A percentile compares a stretch with the other conserved stretches of the same genome.
These are phyloP conservation scores for Leptographium lundbergii DNA, from an alignment of 2,329 filamentous ascomycete species.

Conservation along the genomic window DNA sequence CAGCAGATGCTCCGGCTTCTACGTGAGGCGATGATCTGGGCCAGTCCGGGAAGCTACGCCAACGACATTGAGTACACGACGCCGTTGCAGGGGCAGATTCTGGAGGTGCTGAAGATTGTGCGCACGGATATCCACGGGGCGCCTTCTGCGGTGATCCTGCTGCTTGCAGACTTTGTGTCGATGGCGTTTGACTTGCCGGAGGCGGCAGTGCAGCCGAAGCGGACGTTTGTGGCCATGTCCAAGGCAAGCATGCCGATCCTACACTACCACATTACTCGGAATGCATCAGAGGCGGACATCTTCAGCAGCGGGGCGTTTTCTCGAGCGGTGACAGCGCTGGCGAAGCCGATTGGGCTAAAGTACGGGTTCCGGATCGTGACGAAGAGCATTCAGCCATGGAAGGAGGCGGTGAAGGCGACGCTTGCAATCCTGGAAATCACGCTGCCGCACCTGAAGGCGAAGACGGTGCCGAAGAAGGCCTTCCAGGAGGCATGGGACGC, in stretches of 20 bases:
- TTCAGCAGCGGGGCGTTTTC: slow-evolving; percentile 56
- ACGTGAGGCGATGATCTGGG: slow-evolving; percentile 56
- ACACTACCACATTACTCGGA: slow-evolving; percentile 43
- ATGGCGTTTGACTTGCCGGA: slow-evolving; percentile 47
- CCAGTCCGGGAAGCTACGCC: slow-evolving; percentile 54
- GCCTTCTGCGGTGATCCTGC: slow-evolving; percentile 53
- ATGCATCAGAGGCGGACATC: slow-evolving; percentile 51
- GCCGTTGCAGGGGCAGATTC: slow-evolving; percentile 55
- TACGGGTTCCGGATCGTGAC: slow-evolving; percentile 65
- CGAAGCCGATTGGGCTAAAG: slow-evolving; percentile 61
- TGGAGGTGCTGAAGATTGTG: slow-evolving; percentile 56
- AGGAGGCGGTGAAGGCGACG: slow-evolving; percentile 58
- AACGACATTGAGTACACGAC: slow-evolving; percentile 64
- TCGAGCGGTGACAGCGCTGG: slow-evolving; percentile 52
- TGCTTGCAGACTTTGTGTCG: slow-evolving; percentile 57
- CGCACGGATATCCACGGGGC: slow-evolving; percentile 52
- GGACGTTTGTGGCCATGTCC: slow-evolving; percentile 82
- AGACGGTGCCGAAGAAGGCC: slow-evolving; percentile 30
- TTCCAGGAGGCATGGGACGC: slow-evolving; percentile 55
- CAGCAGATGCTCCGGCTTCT: slow-evolving; percentile 59
- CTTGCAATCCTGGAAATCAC: slow-evolving; percentile 56
- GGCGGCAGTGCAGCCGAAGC: slow-evolving; percentile 28
- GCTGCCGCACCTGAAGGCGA: slow-evolving; percentile 44
- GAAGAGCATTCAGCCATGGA: slow-evolving; percentile 64
- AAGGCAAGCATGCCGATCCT: slow-evolving; percentile 67